Conservation (phyloP, 305 asterid genomes). For the Fraxinus platypoda region DNA sequence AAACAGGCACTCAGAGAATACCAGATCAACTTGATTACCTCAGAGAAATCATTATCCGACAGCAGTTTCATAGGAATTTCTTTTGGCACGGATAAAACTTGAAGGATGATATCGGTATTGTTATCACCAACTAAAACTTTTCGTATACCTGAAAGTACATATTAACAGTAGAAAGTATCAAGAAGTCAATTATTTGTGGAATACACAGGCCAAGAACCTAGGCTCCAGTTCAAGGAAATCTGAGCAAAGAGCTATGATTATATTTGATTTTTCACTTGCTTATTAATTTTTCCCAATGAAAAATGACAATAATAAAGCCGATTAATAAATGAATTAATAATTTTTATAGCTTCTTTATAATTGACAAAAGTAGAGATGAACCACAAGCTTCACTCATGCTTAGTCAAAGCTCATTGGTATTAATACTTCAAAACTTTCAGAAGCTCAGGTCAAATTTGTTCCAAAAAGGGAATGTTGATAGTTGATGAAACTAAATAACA, state of each 20-base stretch:
- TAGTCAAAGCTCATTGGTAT: neutral
- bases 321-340: neutral
- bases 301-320: neutral
- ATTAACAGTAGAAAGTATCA: neutral
- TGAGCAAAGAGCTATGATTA: slow-evolving; percentile 9
- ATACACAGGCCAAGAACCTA: neutral
- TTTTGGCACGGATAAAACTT: slow-evolving; percentile 37
- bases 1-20: neutral
- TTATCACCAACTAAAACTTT: slow-evolving; percentile 30
- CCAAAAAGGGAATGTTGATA: neutral
- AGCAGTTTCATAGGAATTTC: slow-evolving; percentile 41
- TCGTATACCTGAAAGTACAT: slow-evolving; percentile 46
- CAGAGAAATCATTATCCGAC: slow-evolving; percentile 46
- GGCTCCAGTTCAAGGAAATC: neutral
- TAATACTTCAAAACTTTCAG: neutral
- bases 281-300: neutral
- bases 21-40: slow-evolving; percentile 37
- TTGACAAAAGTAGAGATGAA: neutral
- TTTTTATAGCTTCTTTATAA: neutral
- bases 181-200: neutral
- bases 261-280: neutral
- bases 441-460: neutral
- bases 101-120: slow-evolving; percentile 39
- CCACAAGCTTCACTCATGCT: neutral
- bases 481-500: neutral